Evolutionary conservation across 352 stramenopile species (phyloP), one percentile per base, ranked within the genome.

Genomic region (Aphanomyces euteiches): DNA sequence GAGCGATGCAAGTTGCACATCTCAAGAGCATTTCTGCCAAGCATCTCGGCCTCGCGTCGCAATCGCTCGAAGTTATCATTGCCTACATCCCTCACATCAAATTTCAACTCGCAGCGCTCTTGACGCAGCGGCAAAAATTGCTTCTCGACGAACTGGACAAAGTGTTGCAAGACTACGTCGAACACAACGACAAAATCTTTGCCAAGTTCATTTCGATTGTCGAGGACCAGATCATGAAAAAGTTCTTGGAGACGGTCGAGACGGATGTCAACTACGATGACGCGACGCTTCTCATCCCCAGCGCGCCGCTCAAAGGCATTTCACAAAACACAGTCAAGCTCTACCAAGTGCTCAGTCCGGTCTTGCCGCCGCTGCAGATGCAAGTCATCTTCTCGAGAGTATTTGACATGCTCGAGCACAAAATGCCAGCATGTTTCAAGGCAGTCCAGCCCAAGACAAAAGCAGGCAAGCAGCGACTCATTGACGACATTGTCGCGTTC

Each of bases 131-230:
- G 56, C 96, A 99, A 71, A 97, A 98, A 72, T 76, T 93, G n/a
- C 82, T 99, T n/a, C 80, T 99, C 7, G 87, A 92, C 63, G 93
- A 98, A 57, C 89, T 99, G 60, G 96, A 99, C 72, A 93, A 92
- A 54, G 97, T 98, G 10, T 78, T 96, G 73, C 86, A 90, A 59
- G 96, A 98, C 75, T 98, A 98, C 71, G 83, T 84, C 5, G 96
- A 98, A 63, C 96, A 99, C 78, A 96, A 96, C 72, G 92, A 98
- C 76, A 98, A 98, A 72, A 98, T 99, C 73, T 90, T 98, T 59
- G 96, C 86, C 74, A 99, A 98, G 74, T 98, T 99, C 78, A 97
- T 97, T 0, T 96, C 84, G 61, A 98, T 99, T 61, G 97, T 99
- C 64, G 95, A 97, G 73, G 94, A 98, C 65, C 87, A 95, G 70